Percentiles rank a stretch among this genome's conserved stretches.
Evolutionary conservation across 208 protist genomes (phyloP).

Genomic region (Endotrypanum monterogeii): DNA sequence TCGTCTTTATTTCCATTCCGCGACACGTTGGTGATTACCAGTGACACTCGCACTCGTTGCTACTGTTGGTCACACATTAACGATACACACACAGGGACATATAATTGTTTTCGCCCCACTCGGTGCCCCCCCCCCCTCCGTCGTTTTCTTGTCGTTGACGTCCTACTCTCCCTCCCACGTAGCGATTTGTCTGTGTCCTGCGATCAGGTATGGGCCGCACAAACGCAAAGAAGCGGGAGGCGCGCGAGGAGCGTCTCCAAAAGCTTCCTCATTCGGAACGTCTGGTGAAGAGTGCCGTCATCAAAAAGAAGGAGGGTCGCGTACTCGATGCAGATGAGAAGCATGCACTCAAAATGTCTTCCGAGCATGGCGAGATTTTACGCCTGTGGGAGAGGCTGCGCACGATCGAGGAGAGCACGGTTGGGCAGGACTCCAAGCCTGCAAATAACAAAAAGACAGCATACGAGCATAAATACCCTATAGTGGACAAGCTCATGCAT

Average conservation of each 20-base stretch:
- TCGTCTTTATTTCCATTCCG: not conserved
- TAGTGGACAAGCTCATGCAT: slow-evolving; percentile 82
- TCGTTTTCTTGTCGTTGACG: not conserved
- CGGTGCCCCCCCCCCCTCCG: too few relatives aligned
- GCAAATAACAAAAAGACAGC: slow-evolving; percentile 45
- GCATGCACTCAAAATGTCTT: slow-evolving; percentile 89
- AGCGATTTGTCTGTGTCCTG: not conserved
- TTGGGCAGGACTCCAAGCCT: slow-evolving; percentile 12
- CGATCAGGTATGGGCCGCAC: slow-evolving; percentile 69
- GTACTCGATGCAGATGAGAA: slow-evolving; percentile 87
- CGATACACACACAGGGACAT: not conserved
- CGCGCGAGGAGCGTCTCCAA: slow-evolving; percentile 58
- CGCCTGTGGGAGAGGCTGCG: slow-evolving; percentile 87
- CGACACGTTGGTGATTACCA: not conserved
- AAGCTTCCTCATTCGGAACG: slow-evolving; percentile 76
- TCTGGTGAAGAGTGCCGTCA: slow-evolving; percentile 74
- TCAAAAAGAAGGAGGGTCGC: slow-evolving; percentile 89
- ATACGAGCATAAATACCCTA: slow-evolving; percentile 88
- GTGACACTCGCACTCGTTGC: not conserved
- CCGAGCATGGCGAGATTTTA: slow-evolving; percentile 86
- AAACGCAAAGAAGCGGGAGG: slow-evolving; percentile 78
- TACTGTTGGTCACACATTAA: not conserved
- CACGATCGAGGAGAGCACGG: slow-evolving; percentile 31
- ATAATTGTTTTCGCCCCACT: not conserved
- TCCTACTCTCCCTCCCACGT: not conserved